These are phyloP conservation scores for Thielaviopsis musarum DNA, from an alignment of 2,329 filamentous ascomycete genomes.

Conservation along the genomic window DNA sequence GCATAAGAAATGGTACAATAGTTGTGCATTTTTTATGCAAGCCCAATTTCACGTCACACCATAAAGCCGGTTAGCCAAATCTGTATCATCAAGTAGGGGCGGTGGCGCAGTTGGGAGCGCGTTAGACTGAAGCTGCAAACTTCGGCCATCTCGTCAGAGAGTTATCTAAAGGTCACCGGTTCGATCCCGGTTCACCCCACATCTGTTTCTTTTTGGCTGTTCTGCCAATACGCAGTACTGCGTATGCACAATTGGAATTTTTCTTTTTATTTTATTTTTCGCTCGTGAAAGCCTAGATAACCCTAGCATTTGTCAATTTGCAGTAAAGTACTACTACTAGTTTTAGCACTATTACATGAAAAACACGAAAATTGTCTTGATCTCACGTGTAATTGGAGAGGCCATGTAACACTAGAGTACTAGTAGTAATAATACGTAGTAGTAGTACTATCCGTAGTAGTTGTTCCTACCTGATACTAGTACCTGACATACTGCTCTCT, in stretches of 20 bases:
- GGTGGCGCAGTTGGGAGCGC: conserved; percentile 12
- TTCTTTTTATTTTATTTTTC: neutral
- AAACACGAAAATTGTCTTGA: neutral
- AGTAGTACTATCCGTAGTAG: too few relatives aligned
- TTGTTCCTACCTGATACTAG: neutral
- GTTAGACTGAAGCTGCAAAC: conserved; percentile 12
- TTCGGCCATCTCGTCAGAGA: conserved; percentile 8
- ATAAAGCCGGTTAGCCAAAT: too few relatives aligned
- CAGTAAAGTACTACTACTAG: too few relatives aligned
- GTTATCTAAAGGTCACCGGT: conserved; percentile 13
- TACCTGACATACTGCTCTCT: neutral
- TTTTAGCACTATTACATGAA: neutral
- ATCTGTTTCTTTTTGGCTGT: neutral
- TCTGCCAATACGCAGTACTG: too few relatives aligned
- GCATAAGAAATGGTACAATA: neutral
- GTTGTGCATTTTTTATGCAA: neutral
- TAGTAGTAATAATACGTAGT: too few relatives aligned
- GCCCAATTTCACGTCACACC: too few relatives aligned
- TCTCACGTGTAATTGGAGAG: neutral
- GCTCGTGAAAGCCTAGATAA: too few relatives aligned
- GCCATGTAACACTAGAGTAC: too few relatives aligned
- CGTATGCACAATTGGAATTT: too few relatives aligned
- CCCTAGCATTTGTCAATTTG: too few relatives aligned
- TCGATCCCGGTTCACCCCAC: conserved; percentile 12
- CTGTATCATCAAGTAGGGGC: neutral